Evolutionary conservation across 1,284 basidiomycete species (phyloP).

Genomic region (Rhodotorula sp.): DNA sequence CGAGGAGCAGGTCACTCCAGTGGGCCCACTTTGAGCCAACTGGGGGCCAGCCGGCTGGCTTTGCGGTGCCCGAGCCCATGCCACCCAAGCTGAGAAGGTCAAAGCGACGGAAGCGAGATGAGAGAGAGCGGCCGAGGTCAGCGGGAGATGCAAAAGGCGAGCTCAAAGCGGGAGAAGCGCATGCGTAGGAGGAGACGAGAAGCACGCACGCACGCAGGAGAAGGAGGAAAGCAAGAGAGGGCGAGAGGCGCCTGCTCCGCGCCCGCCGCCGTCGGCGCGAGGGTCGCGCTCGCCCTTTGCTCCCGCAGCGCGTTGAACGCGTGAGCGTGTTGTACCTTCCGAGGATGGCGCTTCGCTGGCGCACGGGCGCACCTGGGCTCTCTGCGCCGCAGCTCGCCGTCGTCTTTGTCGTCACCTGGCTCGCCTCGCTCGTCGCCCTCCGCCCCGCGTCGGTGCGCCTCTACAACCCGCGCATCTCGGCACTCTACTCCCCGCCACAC

Average conservation of each 20-base stretch:
- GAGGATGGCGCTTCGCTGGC: not conserved
- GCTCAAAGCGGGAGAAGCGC: too few relatives aligned
- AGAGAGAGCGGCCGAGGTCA: not conserved
- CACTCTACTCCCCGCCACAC: constrained; percentile 28
- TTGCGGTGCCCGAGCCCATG: not conserved
- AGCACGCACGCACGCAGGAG: too few relatives aligned
- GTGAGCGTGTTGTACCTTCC: too few relatives aligned
- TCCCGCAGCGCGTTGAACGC: not conserved
- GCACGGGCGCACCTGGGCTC: not conserved
- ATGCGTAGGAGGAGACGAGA: too few relatives aligned
- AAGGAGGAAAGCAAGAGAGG: too few relatives aligned
- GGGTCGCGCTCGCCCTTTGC: not conserved
- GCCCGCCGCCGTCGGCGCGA: not conserved
- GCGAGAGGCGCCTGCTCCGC: too few relatives aligned
- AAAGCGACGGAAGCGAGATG: not conserved
- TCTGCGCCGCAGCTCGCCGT: not conserved
- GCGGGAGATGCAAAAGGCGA: not conserved
- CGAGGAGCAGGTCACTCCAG: constrained; percentile 13
- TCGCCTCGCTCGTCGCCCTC: constrained; percentile 27
- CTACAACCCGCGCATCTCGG: constrained; percentile 31
- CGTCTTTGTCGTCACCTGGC: constrained; percentile 28
- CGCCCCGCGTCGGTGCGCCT: constrained; percentile 9
- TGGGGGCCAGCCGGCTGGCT: not conserved
- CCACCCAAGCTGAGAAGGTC: not conserved
- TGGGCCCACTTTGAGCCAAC: not conserved